A percentile compares a stretch with the other conserved stretches of the same genome.
Conservation (phyloP, 192 early-diverging fungal species). For the Podila epigama region DNA sequence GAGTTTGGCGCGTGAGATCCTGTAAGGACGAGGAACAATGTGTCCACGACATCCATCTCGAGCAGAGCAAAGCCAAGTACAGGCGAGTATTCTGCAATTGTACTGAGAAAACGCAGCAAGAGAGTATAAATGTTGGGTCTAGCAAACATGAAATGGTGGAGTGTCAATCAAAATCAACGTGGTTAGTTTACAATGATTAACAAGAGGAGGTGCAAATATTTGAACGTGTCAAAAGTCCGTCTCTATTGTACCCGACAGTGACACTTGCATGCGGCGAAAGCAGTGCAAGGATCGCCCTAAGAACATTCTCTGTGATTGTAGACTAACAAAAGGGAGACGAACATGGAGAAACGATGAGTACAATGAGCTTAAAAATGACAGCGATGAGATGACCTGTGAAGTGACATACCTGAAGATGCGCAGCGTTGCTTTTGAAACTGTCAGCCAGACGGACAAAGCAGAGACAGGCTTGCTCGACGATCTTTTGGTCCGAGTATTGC, state of each 20-base stretch:
- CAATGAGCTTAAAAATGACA: background rate
- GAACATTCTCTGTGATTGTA: conserved; percentile 62
- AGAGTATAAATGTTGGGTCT: conserved; percentile 58
- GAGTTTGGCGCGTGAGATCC: conserved; percentile 29
- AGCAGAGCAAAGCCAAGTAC: conserved; percentile 48
- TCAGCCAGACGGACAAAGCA: conserved; percentile 70
- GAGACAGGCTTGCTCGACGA: conserved; percentile 73
- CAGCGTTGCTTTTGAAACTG: conserved; percentile 62
- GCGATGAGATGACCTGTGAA: no score
- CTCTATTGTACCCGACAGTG: conserved; percentile 41
- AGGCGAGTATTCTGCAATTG: conserved; percentile 64
- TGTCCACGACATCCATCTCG: conserved; percentile 53
- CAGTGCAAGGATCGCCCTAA: conserved; percentile 63
- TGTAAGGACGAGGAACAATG: conserved; percentile 54
- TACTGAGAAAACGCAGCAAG: conserved; percentile 63
- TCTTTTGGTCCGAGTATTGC: conserved; percentile 72
- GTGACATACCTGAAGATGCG: conserved; percentile 44
- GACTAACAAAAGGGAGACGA: conserved; percentile 43
- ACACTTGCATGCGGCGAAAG: conserved; percentile 57
- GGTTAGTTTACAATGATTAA: no score
- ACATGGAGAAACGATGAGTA: background rate
- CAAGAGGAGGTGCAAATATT: no score
- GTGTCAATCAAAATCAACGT: background rate
- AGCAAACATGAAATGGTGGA: background rate
- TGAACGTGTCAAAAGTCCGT: no score